Evolutionary conservation across 306 rosid genomes (phyloP), one percentile per base, ranked within the genome.

Genomic region (Sicyos edulis): DNA sequence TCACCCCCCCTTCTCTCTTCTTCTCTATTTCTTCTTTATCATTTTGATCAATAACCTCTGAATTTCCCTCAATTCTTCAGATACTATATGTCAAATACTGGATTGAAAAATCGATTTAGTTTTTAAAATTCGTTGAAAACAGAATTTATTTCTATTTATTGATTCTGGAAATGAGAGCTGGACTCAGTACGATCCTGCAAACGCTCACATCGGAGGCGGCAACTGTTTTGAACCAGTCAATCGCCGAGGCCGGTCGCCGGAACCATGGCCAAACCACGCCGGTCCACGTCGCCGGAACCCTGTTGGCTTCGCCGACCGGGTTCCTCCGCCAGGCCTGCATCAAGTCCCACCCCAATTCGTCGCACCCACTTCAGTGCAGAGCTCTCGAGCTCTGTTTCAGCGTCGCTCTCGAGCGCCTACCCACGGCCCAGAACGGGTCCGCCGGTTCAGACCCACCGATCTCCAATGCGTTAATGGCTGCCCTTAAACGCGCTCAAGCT

Each of bases 181-280:
- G 96, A 15, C 77, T 91, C 52, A 84, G 95, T 65, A 93, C 97
- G 75, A 91, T 93, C 88, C 92, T 87, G 72, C 97, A 93, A 80
- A 93, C 99, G 83, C 91, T 91, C 72, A 91, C 99, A 78, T 84
- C 96, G 44, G 99, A 95, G 86, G 96, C 99, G 84, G 91, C 92
- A 8, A 86, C 84, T 73, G 89, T 95, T 17, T 79, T 95, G 71
- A 91, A 91, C 72, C 89, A 91, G 77, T 87, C 95, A 54, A 95
- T 95, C 77, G 95, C 92, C 11, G 99, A 95, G 64, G 99, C 99
- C 0, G 95, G 88, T 10, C 89, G 97, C 0, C 88, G 97, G 2
- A 95, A 95, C 79, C 99, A 95, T 66, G 96, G 99, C 74, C 99
- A 95, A n/a, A 91, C 99, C 0, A 91, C 97, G 82, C 99, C 97